Evolutionary conservation across 306 rosid genomes (phyloP), one percentile per base, ranked within the genome.

Genomic region (Delonix regia): DNA sequence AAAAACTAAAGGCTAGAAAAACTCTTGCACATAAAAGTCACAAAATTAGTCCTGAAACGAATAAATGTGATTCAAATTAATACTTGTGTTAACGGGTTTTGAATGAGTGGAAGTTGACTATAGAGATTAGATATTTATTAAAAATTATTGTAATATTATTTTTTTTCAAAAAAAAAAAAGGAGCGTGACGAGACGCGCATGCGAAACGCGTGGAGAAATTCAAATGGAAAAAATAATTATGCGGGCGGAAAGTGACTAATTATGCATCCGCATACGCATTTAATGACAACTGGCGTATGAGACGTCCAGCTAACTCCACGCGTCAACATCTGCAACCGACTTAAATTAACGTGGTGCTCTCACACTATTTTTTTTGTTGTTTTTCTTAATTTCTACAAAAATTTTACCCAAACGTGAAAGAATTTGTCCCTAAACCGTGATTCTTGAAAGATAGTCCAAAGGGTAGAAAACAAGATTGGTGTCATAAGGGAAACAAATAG

Each of bases 301-400:
- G 74, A 25, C 30, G 60, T 52, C 84, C 88, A 86, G 84, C 87
- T 72, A 73, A 41, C 10, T 33, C 79, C 88, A 87, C 88, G 81
- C 69, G 90, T 66, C 69, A 14, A 18, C 52, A 44, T 16, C 45
- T 10, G 51, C n/a, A 73, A 78, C 65, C 73, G 33, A 60, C 82
- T 71, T 81, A 30, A 47, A 1, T 5, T 59, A 65, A 75, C 78
- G 79, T 41, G 87, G 72, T 80, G 2, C 57, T 76, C 66, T 73
- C 57, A 34, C n/a, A 4, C 9, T 65, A 4, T 9, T n/a, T n/a
- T 64, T 49, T 3, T 14, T 11, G 1, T 36, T 7, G 2, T 38
- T 19, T 19, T 66, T 65, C 68, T 66, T 11, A 66, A 39, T 22
- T 19, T 5, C 33, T 4, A 41, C 18, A 7, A 34, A 36, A 18